Evolutionary conservation across 805 yeast species (phyloP).

Genomic region (Debaryomyces maramus): DNA sequence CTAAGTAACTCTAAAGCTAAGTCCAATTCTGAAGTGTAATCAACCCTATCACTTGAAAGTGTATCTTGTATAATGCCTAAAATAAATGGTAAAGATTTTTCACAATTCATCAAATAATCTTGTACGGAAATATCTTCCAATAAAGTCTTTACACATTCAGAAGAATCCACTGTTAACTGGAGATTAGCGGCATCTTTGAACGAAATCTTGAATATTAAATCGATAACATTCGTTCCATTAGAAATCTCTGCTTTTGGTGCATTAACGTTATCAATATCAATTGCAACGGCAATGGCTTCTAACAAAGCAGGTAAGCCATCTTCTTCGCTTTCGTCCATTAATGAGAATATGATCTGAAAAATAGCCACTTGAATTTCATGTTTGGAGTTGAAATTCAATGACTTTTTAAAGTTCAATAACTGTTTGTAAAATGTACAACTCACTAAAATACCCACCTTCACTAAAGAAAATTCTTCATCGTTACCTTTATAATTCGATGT

Average conservation of each 20-base stretch:
- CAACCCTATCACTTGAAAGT: constrained; percentile 26
- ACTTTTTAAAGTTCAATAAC: constrained; percentile 17
- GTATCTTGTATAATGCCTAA: constrained; percentile 36
- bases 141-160: constrained; percentile 65
- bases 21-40: constrained; percentile 60
- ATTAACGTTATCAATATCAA: constrained; percentile 34
- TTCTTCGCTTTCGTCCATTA: constrained; percentile 67
- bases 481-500: constrained; percentile 13
- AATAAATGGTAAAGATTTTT: constrained; percentile 52
- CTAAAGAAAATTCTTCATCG: constrained; percentile 14
- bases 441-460: constrained; percentile 42
- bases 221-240: constrained; percentile 40
- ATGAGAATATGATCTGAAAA: constrained; percentile 39
- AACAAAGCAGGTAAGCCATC: constrained; percentile 75
- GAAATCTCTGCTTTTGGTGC: constrained; percentile 23
- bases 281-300: constrained; percentile 63
- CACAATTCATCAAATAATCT: constrained; percentile 49
- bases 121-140: constrained; percentile 46
- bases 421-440: constrained; percentile 53
- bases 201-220: constrained; percentile 62
- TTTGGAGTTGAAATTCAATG: constrained; percentile 9
- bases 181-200: constrained; percentile 74
- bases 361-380: constrained; percentile 31
- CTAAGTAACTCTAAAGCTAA: constrained; percentile 59
- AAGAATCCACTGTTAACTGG: constrained; percentile 63